phyloP scores from a whole-genome alignment of 192 early-diverging fungal species.

The Phlyctochytrium arcticum region DNA sequence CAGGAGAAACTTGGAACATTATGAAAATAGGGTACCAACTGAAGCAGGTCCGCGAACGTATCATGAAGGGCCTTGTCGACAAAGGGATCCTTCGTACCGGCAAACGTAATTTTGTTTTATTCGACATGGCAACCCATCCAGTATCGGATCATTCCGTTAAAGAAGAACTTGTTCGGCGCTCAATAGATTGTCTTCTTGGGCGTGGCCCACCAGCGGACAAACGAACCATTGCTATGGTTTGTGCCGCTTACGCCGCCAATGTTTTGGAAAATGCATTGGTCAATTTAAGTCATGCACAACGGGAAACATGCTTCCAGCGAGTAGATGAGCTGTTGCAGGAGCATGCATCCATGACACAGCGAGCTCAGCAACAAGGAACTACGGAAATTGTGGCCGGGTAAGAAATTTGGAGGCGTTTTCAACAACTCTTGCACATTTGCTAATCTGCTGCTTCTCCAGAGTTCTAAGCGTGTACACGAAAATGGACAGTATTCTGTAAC shows the following conservation, averaged over 20 bases:
- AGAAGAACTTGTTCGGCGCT: slow-evolving; percentile 79
- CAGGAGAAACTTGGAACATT: slow-evolving; percentile 98
- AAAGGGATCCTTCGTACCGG: slow-evolving; percentile 96
- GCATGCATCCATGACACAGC: slow-evolving; percentile 63
- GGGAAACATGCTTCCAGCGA: slow-evolving; percentile 81
- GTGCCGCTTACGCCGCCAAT: slow-evolving; percentile 93
- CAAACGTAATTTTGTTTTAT: slow-evolving; percentile 92
- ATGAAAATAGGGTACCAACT: slow-evolving; percentile 95
- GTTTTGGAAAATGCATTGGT: slow-evolving; percentile 94
- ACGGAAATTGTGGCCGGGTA: slow-evolving; percentile 59
- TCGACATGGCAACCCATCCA: slow-evolving; percentile 98
- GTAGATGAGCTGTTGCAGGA: slow-evolving; percentile 90
- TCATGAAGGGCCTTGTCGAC: slow-evolving; percentile 97
- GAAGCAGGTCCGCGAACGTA: slow-evolving; percentile 93
- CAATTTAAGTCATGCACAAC: slow-evolving; percentile 74
- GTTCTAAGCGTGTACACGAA: slow-evolving; percentile 85
- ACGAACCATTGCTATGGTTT: slow-evolving; percentile 83
- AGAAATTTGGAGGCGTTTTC: not conserved
- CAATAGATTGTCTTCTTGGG: slow-evolving; percentile 73
- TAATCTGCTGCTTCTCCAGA: slow-evolving; percentile 5
- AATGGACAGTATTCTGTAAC: slow-evolving; percentile 78
- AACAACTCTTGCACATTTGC: not conserved
- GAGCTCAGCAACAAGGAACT: slow-evolving; percentile 39
- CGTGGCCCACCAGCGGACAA: slow-evolving; percentile 58
- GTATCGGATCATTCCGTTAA: slow-evolving; percentile 84